Evolutionary conservation across 495 filamentous ascomycete species (phyloP).

Genomic region (Penicillium roqueforti): DNA sequence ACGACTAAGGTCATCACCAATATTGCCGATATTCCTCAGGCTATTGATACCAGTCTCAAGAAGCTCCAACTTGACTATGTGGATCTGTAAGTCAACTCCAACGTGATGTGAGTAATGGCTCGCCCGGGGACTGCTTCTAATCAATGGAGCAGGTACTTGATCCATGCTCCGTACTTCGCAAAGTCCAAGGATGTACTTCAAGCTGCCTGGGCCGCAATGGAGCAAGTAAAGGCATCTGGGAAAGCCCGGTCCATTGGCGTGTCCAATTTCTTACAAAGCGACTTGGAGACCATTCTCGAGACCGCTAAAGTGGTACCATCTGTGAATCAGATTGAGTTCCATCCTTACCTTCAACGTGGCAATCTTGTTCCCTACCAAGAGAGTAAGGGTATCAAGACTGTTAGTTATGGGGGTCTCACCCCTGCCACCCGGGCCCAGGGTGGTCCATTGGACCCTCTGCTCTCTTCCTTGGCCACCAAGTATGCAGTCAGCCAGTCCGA

Average conservation of each 20-base stretch:
- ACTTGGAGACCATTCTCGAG: conserved; percentile 64
- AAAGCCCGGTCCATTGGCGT: conserved; percentile 77
- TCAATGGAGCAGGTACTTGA: conserved; percentile 58
- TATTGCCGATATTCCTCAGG: conserved; percentile 55
- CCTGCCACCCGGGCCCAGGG: conserved; percentile 59
- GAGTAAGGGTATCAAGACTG: conserved; percentile 62
- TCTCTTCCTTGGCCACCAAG: conserved; percentile 62
- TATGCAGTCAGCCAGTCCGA: conserved; percentile 71
- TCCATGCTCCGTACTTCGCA: conserved; percentile 72
- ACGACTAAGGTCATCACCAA: conserved; percentile 67
- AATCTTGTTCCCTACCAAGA: conserved; percentile 62
- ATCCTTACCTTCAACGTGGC: conserved; percentile 79
- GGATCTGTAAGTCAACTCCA: conserved; percentile 53
- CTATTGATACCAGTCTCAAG: conserved; percentile 67
- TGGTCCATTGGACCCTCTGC: conserved; percentile 63
- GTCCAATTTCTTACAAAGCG: conserved; percentile 67
- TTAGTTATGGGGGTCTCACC: conserved; percentile 66
- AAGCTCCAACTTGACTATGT: conserved; percentile 77
- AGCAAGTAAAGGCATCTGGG: conserved; percentile 63
- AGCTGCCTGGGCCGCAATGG: conserved; percentile 70
- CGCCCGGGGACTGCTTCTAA: neutral
- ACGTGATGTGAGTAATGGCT: neutral
- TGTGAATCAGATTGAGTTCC: conserved; percentile 86
- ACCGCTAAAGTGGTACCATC: conserved; percentile 61
- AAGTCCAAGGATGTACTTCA: conserved; percentile 59